Evolutionary conservation across 495 filamentous ascomycete species (phyloP).

Genomic region (Glutinoglossum americanum): DNA sequence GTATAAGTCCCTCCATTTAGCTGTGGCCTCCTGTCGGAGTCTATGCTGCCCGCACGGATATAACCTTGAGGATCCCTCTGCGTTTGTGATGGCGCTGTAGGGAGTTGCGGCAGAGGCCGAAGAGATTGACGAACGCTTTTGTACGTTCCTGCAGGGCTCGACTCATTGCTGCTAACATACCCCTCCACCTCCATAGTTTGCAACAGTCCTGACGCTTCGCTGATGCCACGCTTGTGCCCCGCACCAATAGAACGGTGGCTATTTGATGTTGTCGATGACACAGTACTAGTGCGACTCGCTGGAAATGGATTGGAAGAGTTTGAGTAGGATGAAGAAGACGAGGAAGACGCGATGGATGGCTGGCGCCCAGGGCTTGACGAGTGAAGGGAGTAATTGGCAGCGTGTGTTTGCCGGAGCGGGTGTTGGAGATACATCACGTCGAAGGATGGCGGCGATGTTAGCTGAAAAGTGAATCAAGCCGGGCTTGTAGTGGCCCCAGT

Average conservation of each 20-base stretch:
- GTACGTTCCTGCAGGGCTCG: conserved; percentile 34
- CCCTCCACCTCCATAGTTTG: not conserved
- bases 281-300: conserved; percentile 50
- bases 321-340: conserved; percentile 45
- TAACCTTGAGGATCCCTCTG: not conserved
- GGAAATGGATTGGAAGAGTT: conserved; percentile 40
- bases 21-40: not conserved
- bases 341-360: conserved; percentile 56
- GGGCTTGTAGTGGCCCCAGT: not conserved
- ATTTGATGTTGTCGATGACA: conserved; percentile 58
- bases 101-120: conserved; percentile 51
- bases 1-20: conserved; percentile 13
- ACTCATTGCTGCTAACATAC: conserved; percentile 10
- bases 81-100: conserved; percentile 11
- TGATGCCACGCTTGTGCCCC: conserved; percentile 56
- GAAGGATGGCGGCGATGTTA: not conserved
- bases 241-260: conserved; percentile 22
- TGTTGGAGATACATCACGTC: conserved; percentile 3
- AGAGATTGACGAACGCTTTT: conserved; percentile 54
- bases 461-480: not conserved
- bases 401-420: conserved; percentile 3
- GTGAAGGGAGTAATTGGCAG: not conserved
- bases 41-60: not conserved
- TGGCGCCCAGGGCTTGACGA: conserved; percentile 41
- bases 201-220: conserved; percentile 27